Evolutionary conservation across 352 stramenopile genomes (phyloP), one percentile per base, ranked within the genome.

Genomic region (Elongisporangium prolatum): DNA sequence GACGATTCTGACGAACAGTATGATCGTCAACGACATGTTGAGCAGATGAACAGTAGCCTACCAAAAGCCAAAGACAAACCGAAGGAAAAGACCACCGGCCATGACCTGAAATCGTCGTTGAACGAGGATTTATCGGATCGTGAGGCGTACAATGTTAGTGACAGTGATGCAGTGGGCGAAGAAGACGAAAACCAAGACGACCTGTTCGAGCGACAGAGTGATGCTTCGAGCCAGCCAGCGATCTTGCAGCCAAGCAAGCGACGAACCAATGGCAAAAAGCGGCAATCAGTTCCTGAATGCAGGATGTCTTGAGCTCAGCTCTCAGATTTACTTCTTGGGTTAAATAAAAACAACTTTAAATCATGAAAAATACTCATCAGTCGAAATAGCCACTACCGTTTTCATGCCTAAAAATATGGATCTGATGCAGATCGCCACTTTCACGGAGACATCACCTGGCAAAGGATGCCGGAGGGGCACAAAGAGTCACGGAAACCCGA

Each of bases 231-330:
- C 58, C 13, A 28, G n/a, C 44, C 57, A 59, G 8, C 24, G 8
- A 40, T 40, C 28, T 40, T 75, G 7, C 57, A 74, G 44, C 73
- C 73, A 10, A 87, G 76, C 67, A 88, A 89, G 54, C 60, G 71
- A 28, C 77, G 80, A 16, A 89, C 80, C 14, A 89, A 89, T 48
- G 80, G 77, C 49, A 89, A 89, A 64, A 89, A 89, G 61, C 28
- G 28, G 5, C 28, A 40, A 13, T 40, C 28, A 5, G 28, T 40
- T 13, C 28, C 28, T 40, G 28, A 40, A 40, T 40, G 28, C 28
- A 8, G 28, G 14, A 40, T 40, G 28, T 40, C 28, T 13, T 40
- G 28, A 40, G 8, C 28, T 6, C 9, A 2, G 28, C 52, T 22
- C 56, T 47, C 48, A 54, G 52, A 60, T 54, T 51, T 13, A 14